phyloP scores from a whole-genome alignment of 129 eudicot species.

The Arctium lappa region DNA sequence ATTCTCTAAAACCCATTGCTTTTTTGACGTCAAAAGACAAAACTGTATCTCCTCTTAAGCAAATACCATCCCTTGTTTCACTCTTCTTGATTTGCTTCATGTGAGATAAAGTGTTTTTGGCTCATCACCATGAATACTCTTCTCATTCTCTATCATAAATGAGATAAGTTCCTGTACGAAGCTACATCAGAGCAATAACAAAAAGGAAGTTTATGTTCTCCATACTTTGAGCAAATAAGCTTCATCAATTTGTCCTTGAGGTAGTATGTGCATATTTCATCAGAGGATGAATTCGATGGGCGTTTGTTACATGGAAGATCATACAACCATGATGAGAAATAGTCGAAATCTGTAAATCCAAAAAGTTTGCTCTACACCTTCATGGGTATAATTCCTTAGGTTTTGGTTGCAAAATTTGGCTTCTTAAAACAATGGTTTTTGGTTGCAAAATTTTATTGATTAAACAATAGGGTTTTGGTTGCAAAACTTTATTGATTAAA shows the following conservation, averaged over 20 bases:
- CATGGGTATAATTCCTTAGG: conserved; percentile 33
- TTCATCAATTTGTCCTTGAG: conserved; percentile 57
- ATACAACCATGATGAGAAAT: conserved; percentile 16
- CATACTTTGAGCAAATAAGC: conserved; percentile 72
- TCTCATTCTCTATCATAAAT: conserved; percentile 68
- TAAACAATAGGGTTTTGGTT: neutral
- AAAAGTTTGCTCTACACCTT: conserved; percentile 56
- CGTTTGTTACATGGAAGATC: conserved; percentile 65
- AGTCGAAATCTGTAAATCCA: conserved; percentile 40
- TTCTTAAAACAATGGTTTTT: neutral
- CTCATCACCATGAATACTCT: conserved; percentile 13
- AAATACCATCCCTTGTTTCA: conserved; percentile 34
- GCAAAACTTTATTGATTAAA: neutral
- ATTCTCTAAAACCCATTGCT: conserved; percentile 48
- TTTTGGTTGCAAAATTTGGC: neutral
- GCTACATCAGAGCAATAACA: conserved; percentile 60
- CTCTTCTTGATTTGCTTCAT: conserved; percentile 20
- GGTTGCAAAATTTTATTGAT: neutral
- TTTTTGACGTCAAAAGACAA: conserved; percentile 52
- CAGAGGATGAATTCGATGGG: conserved; percentile 46
- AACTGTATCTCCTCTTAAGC: conserved; percentile 68
- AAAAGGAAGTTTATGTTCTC: conserved; percentile 68
- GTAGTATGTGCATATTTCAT: conserved; percentile 70
- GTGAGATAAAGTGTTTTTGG: neutral
- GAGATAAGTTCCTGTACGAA: conserved; percentile 56